These are phyloP conservation scores for Neoarthrinium moseri DNA, from an alignment of 2,329 filamentous ascomycete genomes.

Conservation along the genomic window DNA sequence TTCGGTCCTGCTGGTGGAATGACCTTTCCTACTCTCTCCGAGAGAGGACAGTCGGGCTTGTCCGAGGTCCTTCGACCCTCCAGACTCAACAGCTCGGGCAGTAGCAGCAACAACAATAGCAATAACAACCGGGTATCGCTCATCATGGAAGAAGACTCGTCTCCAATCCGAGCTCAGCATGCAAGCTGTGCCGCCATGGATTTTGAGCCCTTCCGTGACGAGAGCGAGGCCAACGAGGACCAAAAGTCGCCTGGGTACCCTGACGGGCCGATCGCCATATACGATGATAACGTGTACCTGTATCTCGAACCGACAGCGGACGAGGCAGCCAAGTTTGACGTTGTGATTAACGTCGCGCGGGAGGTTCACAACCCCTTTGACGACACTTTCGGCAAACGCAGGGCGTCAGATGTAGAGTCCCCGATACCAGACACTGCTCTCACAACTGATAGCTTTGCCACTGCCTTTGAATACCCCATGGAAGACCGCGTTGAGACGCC, in stretches of 20 bases:
- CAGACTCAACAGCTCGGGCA: constrained; percentile 36
- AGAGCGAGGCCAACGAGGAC: constrained; percentile 73
- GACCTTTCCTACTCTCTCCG: constrained; percentile 60
- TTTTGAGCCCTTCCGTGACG: constrained; percentile 57
- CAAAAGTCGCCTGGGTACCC: constrained; percentile 82
- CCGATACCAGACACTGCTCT: constrained; percentile 55
- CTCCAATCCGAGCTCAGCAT: constrained; percentile 59
- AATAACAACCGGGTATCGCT: constrained; percentile 31
- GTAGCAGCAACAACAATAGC: too few species aligned
- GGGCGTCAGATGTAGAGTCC: constrained; percentile 36
- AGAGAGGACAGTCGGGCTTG: constrained; percentile 60
- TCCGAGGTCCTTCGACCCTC: constrained; percentile 57
- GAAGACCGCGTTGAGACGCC: constrained; percentile 45
- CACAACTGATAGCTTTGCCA: constrained; percentile 57
- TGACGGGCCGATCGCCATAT: constrained; percentile 78
- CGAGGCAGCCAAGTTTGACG: constrained; percentile 74
- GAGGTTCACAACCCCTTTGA: constrained; percentile 78
- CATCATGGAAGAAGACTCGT: constrained; percentile 53
- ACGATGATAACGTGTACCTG: constrained; percentile 73
- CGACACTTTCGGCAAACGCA: background rate
- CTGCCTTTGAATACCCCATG: constrained; percentile 56
- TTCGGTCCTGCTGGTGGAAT: constrained; percentile 63
- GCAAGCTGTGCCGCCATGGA: constrained; percentile 59
- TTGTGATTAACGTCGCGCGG: constrained; percentile 80
- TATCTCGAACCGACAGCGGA: constrained; percentile 79